Evolutionary conservation across 169 alveolate genomes (phyloP).

Genomic region (Eimeria acervulina): DNA sequence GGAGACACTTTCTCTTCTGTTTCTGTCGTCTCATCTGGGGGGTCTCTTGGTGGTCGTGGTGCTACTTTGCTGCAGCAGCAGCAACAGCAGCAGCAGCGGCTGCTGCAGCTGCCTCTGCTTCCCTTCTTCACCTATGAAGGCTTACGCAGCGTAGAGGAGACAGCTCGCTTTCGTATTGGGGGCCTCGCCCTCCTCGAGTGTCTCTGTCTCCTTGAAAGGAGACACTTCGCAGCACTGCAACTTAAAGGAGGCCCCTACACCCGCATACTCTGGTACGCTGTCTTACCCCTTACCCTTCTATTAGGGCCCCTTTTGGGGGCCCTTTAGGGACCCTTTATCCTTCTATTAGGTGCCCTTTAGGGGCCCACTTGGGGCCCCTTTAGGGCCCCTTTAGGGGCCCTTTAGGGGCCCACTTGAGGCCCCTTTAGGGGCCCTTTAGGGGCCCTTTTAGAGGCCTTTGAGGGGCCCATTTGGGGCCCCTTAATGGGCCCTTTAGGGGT

Average conservation of each 20-base stretch:
- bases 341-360: too few relatives aligned
- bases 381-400: too few relatives aligned
- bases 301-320: neutral
- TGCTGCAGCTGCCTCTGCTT: conserved; percentile 10
- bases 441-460: too few relatives aligned
- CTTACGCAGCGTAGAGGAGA: conserved; percentile 20
- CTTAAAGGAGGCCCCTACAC: conserved; percentile 8
- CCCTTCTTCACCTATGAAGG: conserved; percentile 9
- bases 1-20: neutral
- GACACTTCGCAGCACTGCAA: neutral
- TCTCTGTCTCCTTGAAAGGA: conserved; percentile 10
- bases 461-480: neutral
- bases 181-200: neutral
- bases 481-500: too few relatives aligned
- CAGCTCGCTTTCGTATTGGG: conserved; percentile 1
- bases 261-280: neutral
- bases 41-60: too few relatives aligned
- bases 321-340: too few relatives aligned
- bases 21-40: neutral
- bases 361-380: too few relatives aligned
- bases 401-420: too few relatives aligned
- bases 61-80: too few relatives aligned
- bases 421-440: too few relatives aligned
- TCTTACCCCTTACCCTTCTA: neutral
- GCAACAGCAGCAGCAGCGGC: neutral